Evolutionary conservation across 805 yeast genomes (phyloP), one percentile per base, ranked within the genome.

Genomic region (Starmerella gropengiesseri): DNA sequence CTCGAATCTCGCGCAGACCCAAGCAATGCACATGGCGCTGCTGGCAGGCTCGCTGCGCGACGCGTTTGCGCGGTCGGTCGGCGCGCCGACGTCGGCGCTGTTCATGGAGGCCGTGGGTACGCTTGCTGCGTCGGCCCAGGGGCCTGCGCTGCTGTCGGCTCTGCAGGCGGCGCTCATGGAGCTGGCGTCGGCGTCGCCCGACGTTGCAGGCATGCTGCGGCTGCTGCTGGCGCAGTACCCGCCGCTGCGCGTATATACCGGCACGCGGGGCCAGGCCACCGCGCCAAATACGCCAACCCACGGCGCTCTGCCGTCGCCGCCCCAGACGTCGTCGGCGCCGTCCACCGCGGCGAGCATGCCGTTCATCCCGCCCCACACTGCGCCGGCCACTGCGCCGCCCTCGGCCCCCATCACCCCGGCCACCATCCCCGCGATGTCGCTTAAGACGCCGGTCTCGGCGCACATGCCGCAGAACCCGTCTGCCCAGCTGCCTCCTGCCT

Each of bases 101-200:
- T 42, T 48, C 12, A 26, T 47, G 5, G 52, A 48, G 35, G 32
- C 50, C 13, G 25, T 48, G 14, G 52, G 52, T 18, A 43, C 51
- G 8, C 37, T 48, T 4, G 51, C 48, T 2, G 52, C 52, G 13
- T 41, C 46, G 17, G 30, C 47, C 8, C 52, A 48, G 27, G 52
- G 52, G 6, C 51, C 52, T 7, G 17, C 31, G 26, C 33, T 48
- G 32, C 39, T 48, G n/a, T 38, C 52, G 5, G 51, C 52, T 7
- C 25, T 48, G 33, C 52, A 48, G 34, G 45, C 51, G 7, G 43
- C 47, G 18, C 44, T 42, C 20, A 48, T 48, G 31, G 40, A 47
- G 32, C 40, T 48, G 8, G 48, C 45, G 4, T 44, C 40, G 43
- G 34, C 46, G 13, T 11, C 52, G 4, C 40, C 35, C 5, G 35